Conservation (phyloP, 169 alveolate genomes). For the Plasmodium gonderi region DNA sequence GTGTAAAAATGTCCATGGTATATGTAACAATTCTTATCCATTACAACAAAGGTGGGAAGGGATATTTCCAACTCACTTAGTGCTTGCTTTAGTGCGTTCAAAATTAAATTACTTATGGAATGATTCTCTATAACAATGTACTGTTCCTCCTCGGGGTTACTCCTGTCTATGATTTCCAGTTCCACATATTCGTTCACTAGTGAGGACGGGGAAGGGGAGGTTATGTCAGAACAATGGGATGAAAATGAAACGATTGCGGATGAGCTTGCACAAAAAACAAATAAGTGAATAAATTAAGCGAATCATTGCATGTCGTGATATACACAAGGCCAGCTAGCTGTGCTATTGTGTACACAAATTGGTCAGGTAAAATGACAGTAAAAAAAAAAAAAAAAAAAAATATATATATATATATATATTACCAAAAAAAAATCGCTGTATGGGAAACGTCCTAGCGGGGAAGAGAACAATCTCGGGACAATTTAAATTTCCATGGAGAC, state of each 20-base stretch:
- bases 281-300: no score
- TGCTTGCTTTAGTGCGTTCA: slow-evolving; percentile 40
- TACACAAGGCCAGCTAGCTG: no score
- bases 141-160: slow-evolving; percentile 24
- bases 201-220: neutral
- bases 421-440: slow-evolving; percentile 69
- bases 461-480: slow-evolving; percentile 35
- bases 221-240: neutral
- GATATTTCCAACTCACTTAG: slow-evolving; percentile 44
- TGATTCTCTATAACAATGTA: slow-evolving; percentile 11
- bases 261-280: no score
- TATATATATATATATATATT: no score
- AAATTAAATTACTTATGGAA: slow-evolving; percentile 27
- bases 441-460: slow-evolving; percentile 60
- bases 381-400: neutral
- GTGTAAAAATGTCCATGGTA: slow-evolving; percentile 63
- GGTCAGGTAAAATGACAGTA: neutral
- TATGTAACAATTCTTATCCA: slow-evolving; percentile 38
- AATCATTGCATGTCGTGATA: no score
- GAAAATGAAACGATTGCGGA: no score
- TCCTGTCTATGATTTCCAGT: slow-evolving; percentile 42
- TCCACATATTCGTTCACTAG: slow-evolving; percentile 64
- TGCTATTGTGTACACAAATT: neutral
- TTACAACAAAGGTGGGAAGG: slow-evolving; percentile 40
- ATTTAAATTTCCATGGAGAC: slow-evolving; percentile 63